Percentiles rank a stretch among this genome's conserved stretches.
Evolutionary conservation across 140 eudicot genomes (phyloP).

Genomic region (Stevia rebaudiana): DNA sequence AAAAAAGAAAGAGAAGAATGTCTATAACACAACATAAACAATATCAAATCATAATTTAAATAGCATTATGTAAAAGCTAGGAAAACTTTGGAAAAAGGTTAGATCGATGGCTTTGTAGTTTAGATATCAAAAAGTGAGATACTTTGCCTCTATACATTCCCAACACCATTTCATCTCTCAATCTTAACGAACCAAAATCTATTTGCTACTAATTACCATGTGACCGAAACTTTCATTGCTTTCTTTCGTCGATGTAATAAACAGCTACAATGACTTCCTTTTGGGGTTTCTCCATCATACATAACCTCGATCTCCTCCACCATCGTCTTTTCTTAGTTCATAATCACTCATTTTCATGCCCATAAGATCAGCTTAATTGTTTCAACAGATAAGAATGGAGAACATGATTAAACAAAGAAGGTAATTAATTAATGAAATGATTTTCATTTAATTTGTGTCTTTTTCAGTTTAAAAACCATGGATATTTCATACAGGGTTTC

Average conservation of each 20-base stretch:
- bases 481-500: constrained; percentile 23
- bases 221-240: too few relatives aligned
- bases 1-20: too few relatives aligned
- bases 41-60: too few relatives aligned
- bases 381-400: constrained; percentile 9
- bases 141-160: constrained; percentile 18
- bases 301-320: constrained; percentile 17
- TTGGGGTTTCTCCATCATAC: constrained; percentile 29
- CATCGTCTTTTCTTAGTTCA: not conserved
- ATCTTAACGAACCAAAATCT: constrained; percentile 4
- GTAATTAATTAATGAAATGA: not conserved
- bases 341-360: not conserved
- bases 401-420: constrained; percentile 25
- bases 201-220: constrained; percentile 15
- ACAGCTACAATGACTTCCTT: constrained; percentile 24
- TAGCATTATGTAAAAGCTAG: constrained; percentile 6
- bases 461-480: not conserved
- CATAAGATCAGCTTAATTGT: not conserved
- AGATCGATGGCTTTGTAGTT: constrained; percentile 22
- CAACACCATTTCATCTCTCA: not conserved
- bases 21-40: too few relatives aligned
- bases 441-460: not conserved
- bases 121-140: constrained; percentile 23
- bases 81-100: constrained; percentile 17
- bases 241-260: not conserved